Base-by-base conservation (phyloP, 495 filamentous ascomycete genomes). In the Aspergillus carlsbadensis region DNA sequence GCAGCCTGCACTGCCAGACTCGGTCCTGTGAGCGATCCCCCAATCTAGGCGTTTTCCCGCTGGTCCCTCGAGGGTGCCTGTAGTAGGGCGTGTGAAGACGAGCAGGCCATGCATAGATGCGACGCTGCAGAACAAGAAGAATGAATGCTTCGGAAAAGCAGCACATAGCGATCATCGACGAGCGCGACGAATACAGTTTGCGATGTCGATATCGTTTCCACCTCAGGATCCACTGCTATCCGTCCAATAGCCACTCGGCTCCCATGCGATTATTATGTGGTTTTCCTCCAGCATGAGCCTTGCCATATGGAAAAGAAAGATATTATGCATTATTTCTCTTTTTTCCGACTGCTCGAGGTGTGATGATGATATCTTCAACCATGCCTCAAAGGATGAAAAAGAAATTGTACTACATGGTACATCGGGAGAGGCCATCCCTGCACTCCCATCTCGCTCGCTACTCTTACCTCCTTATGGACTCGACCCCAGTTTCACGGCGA, bases 1-100 rank as follows among this genome's bases (percentile, higher is more conserved):
- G 54, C 44, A 41, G 44, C 37, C 40, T 56, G 59, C 53, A 57
- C 49, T 53, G 56, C 51, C 57, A 33, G 51, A 24, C 40, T 54
- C 54, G 55, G 31, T 39, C 18, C 17, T 44, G 14, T 57, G 42
- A 48, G 50, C 29, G 57, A 59, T 54, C 56, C 18, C 39, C 42
- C 42, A 45, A 21, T 54, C 57, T 53, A 18, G 18, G 26, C 35
- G 47, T 15, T 37, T 10, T 15, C 13, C 35, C n/a, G 35, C 35
- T 37, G 35, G 10, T 37, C 35, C 13, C 50, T 40, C 34, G 42
- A 18, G 17, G 13, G 42, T 29, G 26, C 26, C 4, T 3, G 26
- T 29, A 8, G 26, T n/a, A n/a, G n/a, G 3, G 4, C 1, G 42
- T 45, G 26, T n/a, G 42, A 45, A 45, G 21, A 24, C 26, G 26